Conservation (phyloP, 345 rosid genomes). For the Populus ilicifolia region DNA sequence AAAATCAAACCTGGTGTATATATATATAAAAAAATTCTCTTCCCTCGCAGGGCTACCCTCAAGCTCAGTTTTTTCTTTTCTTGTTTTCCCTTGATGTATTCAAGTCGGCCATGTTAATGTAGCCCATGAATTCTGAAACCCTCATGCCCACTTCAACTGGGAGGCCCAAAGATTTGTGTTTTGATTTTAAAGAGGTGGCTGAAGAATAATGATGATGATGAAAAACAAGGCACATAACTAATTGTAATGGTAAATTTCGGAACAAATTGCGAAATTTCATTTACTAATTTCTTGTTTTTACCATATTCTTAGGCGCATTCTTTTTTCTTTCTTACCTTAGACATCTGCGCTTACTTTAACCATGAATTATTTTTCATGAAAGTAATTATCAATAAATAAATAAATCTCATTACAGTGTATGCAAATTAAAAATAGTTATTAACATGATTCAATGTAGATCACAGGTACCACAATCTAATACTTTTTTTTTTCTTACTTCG, state of each 20-base stretch:
- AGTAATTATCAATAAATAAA: too few relatives aligned
- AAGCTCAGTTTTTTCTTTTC: too few relatives aligned
- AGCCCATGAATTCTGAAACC: background rate
- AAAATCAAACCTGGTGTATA: too few relatives aligned
- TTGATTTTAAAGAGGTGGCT: too few relatives aligned
- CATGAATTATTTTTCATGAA: too few relatives aligned
- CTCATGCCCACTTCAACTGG: background rate
- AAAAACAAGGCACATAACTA: background rate
- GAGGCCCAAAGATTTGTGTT: background rate
- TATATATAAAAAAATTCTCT: too few relatives aligned
- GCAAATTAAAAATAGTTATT: too few relatives aligned
- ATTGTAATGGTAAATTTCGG: background rate
- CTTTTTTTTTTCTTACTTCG: too few relatives aligned
- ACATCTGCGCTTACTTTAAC: too few relatives aligned
- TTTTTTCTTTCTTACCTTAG: background rate
- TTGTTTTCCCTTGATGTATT: background rate
- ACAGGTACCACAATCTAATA: too few relatives aligned
- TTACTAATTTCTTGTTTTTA: background rate
- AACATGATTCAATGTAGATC: background rate
- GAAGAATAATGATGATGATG: background rate
- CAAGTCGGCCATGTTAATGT: background rate
- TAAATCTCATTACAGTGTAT: too few relatives aligned
- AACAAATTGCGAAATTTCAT: background rate
- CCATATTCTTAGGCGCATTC: background rate
- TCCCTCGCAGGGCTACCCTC: too few relatives aligned